phyloP scores from a whole-genome alignment of 2,329 filamentous ascomycete genomes.

The Fusarium haematococcum region DNA sequence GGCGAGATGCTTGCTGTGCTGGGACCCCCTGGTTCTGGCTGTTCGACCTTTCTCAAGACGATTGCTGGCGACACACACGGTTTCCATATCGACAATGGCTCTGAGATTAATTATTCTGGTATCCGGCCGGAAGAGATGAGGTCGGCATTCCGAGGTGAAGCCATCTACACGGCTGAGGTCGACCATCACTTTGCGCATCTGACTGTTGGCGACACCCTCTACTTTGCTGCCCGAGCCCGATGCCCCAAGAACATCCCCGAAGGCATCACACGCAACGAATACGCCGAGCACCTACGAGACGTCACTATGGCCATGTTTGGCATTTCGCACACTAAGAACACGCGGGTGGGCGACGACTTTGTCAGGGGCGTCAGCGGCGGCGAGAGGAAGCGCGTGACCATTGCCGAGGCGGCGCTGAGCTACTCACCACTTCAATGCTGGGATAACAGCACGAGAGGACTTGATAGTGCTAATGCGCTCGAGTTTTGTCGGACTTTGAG shows the following conservation, averaged over 20 bases:
- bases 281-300: constrained; percentile 71
- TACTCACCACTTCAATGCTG: constrained; percentile 71
- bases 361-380: constrained; percentile 67
- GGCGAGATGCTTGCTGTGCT: constrained; percentile 80
- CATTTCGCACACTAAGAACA: constrained; percentile 76
- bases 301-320: constrained; percentile 79
- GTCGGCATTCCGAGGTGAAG: constrained; percentile 79
- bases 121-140: constrained; percentile 78
- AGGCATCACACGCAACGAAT: constrained; percentile 63
- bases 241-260: constrained; percentile 70
- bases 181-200: constrained; percentile 83
- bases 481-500: constrained; percentile 73
- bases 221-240: constrained; percentile 77
- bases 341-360: constrained; percentile 77
- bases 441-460: constrained; percentile 75
- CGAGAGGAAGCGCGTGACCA: constrained; percentile 59
- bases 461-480: constrained; percentile 74
- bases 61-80: constrained; percentile 84
- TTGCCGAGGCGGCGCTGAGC: constrained; percentile 50
- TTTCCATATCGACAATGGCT: constrained; percentile 73
- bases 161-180: constrained; percentile 85
- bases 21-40: constrained; percentile 76
- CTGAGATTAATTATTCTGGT: constrained; percentile 80
- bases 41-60: constrained; percentile 84
- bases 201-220: constrained; percentile 79